phyloP scores from a whole-genome alignment of 805 yeast species.

The Nakazawaea molendinolei region DNA sequence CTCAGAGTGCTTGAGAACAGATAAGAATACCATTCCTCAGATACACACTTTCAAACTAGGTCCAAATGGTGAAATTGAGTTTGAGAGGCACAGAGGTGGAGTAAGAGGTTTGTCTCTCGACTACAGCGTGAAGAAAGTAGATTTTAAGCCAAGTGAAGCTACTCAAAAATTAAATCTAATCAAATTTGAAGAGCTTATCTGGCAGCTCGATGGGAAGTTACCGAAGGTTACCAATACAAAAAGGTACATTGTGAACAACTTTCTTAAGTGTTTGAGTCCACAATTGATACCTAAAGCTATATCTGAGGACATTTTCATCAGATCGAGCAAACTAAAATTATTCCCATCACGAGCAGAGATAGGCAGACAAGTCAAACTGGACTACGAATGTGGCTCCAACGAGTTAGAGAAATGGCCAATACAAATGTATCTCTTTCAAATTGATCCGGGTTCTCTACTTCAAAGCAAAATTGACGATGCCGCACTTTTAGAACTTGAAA shows the following conservation, averaged over 20 bases:
- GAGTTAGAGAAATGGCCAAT: not conserved
- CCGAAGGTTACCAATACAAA: constrained; percentile 2
- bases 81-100: not conserved
- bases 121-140: not conserved
- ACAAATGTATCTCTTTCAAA: constrained; percentile 6
- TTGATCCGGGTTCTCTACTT: not conserved
- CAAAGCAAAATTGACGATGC: not conserved
- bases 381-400: not conserved
- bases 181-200: not conserved
- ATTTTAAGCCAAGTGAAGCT: too few species aligned
- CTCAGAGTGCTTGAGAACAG: not conserved
- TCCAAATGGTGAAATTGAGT: not conserved
- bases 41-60: not conserved
- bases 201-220: not conserved
- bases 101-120: not conserved
- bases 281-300: not conserved
- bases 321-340: not conserved
- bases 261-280: not conserved
- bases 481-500: not conserved
- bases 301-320: not conserved
- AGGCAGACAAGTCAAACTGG: constrained; percentile 1
- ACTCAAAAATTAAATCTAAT: not conserved
- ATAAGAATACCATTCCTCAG: constrained; percentile 1
- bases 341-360: constrained; percentile 2
- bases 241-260: not conserved